phyloP scores from a whole-genome alignment of 192 early-diverging fungal species.

The Entophlyctis luteolus region DNA sequence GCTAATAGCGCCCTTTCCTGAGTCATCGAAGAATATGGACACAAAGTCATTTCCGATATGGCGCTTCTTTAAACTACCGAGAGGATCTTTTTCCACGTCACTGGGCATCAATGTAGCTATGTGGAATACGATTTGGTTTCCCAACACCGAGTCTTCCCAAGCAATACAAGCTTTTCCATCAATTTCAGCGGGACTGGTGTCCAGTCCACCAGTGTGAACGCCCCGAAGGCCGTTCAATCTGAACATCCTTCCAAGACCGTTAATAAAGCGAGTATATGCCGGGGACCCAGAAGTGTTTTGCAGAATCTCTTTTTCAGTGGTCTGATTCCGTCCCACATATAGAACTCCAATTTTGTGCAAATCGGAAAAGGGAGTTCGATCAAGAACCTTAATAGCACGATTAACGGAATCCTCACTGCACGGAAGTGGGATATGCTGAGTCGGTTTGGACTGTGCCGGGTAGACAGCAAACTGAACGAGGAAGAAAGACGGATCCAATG shows the following conservation, averaged over 20 bases:
- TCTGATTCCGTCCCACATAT: conserved; percentile 85
- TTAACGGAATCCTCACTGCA: conserved; percentile 72
- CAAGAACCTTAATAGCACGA: conserved; percentile 77
- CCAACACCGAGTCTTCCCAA: conserved; percentile 63
- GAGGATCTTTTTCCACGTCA: conserved; percentile 65
- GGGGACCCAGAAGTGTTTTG: conserved; percentile 81
- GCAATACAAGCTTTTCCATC: conserved; percentile 84
- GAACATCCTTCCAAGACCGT: conserved; percentile 71
- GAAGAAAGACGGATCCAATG: conserved; percentile 47
- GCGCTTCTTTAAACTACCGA: conserved; percentile 81
- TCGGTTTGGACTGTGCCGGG: conserved; percentile 59
- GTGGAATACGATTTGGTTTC: conserved; percentile 88
- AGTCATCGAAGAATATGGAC: conserved; percentile 90
- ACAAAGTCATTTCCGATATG: conserved; percentile 98
- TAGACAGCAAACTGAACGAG: conserved; percentile 69
- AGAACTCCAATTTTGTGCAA: conserved; percentile 94
- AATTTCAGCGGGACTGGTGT: conserved; percentile 71
- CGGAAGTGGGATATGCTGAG: conserved; percentile 49
- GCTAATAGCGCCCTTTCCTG: conserved; percentile 60
- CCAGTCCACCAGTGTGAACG: conserved; percentile 83
- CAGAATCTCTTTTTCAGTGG: conserved; percentile 79
- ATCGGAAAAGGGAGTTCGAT: conserved; percentile 83
- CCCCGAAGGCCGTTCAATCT: conserved; percentile 64
- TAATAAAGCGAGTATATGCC: conserved; percentile 82
- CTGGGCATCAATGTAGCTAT: conserved; percentile 93